Evolutionary conservation across 805 yeast genomes (phyloP).

Genomic region (Candida manassasensis): DNA sequence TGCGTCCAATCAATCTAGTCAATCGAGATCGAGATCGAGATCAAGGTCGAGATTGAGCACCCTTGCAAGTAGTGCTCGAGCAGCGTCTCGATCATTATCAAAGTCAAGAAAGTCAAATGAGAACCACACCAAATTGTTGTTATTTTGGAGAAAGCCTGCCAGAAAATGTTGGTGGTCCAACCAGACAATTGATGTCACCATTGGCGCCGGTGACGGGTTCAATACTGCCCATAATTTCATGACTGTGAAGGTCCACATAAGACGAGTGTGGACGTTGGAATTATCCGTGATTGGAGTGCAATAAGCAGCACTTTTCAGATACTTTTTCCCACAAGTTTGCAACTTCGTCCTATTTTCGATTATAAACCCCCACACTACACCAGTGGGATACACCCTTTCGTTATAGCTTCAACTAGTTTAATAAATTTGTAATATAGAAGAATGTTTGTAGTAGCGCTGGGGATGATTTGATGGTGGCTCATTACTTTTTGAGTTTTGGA

Average conservation of each 20-base stretch:
- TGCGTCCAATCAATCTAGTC: conserved; percentile 34
- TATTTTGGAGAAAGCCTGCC: conserved; percentile 98
- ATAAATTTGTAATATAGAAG: too few species aligned
- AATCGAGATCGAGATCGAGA: conserved; percentile 33
- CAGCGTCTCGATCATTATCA: conserved; percentile 56
- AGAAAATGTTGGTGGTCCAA: conserved; percentile 98
- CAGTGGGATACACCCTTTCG: too few species aligned
- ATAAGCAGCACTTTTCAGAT: too few species aligned
- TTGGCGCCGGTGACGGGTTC: conserved; percentile 22
- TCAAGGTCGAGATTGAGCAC: conserved; percentile 53
- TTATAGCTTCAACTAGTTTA: too few species aligned
- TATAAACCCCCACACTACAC: too few species aligned
- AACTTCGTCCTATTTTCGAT: too few species aligned
- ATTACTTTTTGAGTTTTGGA: too few species aligned
- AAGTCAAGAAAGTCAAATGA: conserved; percentile 42
- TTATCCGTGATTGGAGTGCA: conserved; percentile 84
- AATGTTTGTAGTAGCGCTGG: too few species aligned
- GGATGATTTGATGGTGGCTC: too few species aligned
- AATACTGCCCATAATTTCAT: conserved; percentile 16
- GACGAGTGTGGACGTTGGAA: conserved; percentile 97
- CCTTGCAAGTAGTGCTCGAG: conserved; percentile 53
- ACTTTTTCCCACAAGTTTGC: too few species aligned
- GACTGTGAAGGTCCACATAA: conserved; percentile 66
- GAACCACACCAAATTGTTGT: conserved; percentile 56
- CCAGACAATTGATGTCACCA: conserved; percentile 44